Conservation (phyloP, 1,284 basidiomycete species). For the Microbotryomycetes sp. region DNA sequence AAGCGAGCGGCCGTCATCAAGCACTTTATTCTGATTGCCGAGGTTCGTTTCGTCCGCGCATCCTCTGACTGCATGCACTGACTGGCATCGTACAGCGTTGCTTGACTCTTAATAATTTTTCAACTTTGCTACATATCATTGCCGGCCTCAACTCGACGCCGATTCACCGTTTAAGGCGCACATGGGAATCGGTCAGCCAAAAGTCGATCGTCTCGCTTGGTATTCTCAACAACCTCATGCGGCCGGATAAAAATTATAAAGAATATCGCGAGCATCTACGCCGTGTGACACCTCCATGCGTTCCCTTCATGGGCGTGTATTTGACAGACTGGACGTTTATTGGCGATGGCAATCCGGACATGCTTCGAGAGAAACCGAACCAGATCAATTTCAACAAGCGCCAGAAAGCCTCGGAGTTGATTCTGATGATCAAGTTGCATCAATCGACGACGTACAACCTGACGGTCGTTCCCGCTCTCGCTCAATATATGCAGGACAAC, state of each 20-base stretch:
- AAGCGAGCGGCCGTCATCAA: conserved; percentile 75
- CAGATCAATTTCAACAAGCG: conserved; percentile 94
- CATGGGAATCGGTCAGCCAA: conserved; percentile 83
- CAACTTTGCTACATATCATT: conserved; percentile 89
- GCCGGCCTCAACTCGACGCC: conserved; percentile 92
- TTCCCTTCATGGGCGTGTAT: conserved; percentile 96
- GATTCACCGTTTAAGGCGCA: conserved; percentile 83
- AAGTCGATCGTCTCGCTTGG: conserved; percentile 39
- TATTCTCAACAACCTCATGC: conserved; percentile 39
- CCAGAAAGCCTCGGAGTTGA: conserved; percentile 85
- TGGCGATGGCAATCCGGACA: conserved; percentile 93
- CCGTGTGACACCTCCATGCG: conserved; percentile 83
- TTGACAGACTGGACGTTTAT: conserved; percentile 93
- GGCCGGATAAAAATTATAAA: conserved; percentile 71
- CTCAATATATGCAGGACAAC: conserved; percentile 68
- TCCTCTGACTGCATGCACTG: conserved; percentile 1
- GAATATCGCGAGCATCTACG: conserved; percentile 83
- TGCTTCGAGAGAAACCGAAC: conserved; percentile 54
- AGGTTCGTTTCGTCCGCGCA: conserved; percentile 54
- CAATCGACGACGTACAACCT: conserved; percentile 87
- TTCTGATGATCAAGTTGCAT: conserved; percentile 93
- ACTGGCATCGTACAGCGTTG: conserved; percentile 59
- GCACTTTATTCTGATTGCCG: conserved; percentile 87
- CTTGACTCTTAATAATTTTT: conserved; percentile 84
- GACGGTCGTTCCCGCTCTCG: conserved; percentile 58